These are phyloP conservation scores for Triglochin maritima DNA, from an alignment of 106 monocot genomes.

Conservation along the genomic window DNA sequence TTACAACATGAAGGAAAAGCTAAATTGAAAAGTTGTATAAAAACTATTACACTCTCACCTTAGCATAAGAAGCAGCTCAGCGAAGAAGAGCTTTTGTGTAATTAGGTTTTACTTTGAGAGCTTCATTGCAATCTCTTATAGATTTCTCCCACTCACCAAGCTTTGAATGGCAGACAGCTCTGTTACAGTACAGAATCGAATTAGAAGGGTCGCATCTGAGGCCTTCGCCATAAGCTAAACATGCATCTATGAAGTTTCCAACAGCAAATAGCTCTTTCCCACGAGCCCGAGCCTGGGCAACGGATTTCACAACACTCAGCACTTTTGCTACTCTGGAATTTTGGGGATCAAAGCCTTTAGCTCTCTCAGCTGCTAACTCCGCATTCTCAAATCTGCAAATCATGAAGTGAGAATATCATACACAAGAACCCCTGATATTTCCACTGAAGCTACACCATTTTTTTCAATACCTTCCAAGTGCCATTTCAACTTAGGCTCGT, in stretches of 20 bases:
- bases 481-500: constrained; percentile 70
- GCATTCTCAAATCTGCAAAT: constrained; percentile 54
- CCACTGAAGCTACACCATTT: background rate
- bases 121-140: constrained; percentile 50
- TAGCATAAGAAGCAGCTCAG: constrained; percentile 62
- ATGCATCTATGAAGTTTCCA: constrained; percentile 45
- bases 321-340: constrained; percentile 26
- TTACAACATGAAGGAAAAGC: too few relatives aligned
- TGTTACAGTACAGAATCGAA: constrained; percentile 56
- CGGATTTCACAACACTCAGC: constrained; percentile 30
- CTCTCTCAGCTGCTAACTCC: constrained; percentile 34
- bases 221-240: constrained; percentile 47
- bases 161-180: constrained; percentile 59
- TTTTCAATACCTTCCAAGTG: constrained; percentile 61
- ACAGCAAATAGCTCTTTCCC: constrained; percentile 50
- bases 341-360: constrained; percentile 26
- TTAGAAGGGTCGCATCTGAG: constrained; percentile 47
- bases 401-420: background rate
- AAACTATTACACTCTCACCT: constrained; percentile 26
- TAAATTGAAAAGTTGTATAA: too few relatives aligned
- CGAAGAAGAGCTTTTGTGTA: constrained; percentile 63
- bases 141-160: constrained; percentile 59
- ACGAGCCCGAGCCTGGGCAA: constrained; percentile 26
- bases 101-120: constrained; percentile 41
- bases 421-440: too few relatives aligned